Evolutionary conservation across 306 rosid genomes (phyloP).

Genomic region (Quercus wislizeni): DNA sequence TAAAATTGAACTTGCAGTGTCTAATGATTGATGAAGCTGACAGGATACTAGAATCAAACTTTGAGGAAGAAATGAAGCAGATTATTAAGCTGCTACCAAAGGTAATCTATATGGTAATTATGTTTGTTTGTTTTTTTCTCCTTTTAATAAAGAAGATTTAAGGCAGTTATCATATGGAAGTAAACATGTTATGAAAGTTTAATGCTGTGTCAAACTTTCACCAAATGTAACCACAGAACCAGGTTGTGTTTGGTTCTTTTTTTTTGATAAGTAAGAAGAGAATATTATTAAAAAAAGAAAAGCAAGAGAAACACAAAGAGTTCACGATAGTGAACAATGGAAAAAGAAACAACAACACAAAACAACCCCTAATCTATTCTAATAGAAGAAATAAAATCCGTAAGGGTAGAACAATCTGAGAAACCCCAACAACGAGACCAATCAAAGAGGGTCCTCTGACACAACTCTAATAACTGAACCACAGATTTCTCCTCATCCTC

Average conservation of each 20-base stretch:
- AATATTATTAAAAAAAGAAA: no score
- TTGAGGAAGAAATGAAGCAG: slow-evolving; percentile 98
- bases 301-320: no score
- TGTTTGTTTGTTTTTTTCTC: not conserved
- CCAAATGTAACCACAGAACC: not conserved
- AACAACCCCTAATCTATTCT: no score
- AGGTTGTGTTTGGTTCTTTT: not conserved
- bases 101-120: slow-evolving; percentile 38
- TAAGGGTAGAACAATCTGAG: no score
- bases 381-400: no score
- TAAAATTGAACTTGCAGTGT: slow-evolving; percentile 56
- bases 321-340: no score
- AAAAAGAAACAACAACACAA: no score
- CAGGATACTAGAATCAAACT: slow-evolving; percentile 93
- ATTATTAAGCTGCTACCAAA: slow-evolving; percentile 76
- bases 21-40: slow-evolving; percentile 96
- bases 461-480: no score
- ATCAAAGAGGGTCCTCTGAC: no score
- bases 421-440: no score
- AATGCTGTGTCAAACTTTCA: not conserved
- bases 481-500: no score
- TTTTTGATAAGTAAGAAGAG: no score
- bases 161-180: not conserved
- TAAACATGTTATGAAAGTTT: not conserved
- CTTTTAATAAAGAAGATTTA: not conserved